phyloP scores from a whole-genome alignment of 345 rosid species.

The Erucastrum elatum region DNA sequence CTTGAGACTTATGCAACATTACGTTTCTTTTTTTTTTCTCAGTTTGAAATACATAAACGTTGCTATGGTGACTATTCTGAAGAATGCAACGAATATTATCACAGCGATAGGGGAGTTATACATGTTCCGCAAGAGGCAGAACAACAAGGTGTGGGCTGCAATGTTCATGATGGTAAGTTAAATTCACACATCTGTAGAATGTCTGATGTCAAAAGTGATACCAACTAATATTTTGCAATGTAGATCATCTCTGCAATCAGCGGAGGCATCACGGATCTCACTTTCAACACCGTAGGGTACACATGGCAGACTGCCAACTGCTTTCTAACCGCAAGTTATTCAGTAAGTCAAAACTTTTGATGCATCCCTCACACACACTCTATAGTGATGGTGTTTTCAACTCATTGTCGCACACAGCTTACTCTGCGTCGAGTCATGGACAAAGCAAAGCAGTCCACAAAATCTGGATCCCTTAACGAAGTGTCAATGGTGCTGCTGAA shows the following conservation, averaged over 20 bases:
- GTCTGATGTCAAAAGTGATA: conserved; percentile 4
- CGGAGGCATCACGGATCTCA: conserved; percentile 85
- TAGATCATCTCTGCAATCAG: conserved; percentile 86
- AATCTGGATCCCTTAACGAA: conserved; percentile 74
- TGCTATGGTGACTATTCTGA: conserved; percentile 97
- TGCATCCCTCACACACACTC: not conserved
- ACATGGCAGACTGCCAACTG: conserved; percentile 82
- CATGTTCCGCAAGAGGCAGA: conserved; percentile 80
- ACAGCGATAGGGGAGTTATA: conserved; percentile 88
- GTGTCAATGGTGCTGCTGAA: conserved; percentile 93
- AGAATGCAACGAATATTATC: conserved; percentile 88
- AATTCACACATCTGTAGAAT: not conserved
- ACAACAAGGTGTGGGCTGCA: conserved; percentile 88
- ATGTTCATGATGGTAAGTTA: conserved; percentile 82
- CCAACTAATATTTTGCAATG: conserved; percentile 26
- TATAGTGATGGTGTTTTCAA: not conserved
- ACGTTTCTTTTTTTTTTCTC: conserved; percentile 30
- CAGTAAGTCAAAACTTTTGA: conserved; percentile 45
- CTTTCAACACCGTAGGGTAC: conserved; percentile 76
- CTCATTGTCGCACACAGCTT: conserved; percentile 57
- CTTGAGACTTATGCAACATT: conserved; percentile 17
- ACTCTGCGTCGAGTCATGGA: conserved; percentile 83
- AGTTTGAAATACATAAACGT: conserved; percentile 89
- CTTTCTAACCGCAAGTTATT: conserved; percentile 83
- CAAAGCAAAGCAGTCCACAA: conserved; percentile 81